Evolutionary conservation across 2,329 filamentous ascomycete species (phyloP).

Genomic region (Apiospora phragmitis): DNA sequence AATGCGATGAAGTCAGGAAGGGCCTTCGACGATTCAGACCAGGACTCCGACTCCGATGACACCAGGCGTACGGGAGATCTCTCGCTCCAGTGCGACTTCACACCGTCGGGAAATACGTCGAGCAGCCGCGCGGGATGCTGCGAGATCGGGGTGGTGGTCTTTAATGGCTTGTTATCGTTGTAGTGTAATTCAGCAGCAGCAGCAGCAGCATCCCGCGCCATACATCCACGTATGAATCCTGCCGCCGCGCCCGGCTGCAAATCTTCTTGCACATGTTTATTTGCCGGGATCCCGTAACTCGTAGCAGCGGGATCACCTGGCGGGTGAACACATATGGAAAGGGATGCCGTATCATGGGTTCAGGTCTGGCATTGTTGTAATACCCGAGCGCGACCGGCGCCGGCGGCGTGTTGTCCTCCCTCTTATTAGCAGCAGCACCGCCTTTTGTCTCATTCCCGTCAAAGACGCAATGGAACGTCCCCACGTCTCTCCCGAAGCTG

Average conservation of each 20-base stretch:
- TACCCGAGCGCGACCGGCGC: background rate
- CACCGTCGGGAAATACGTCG: background rate
- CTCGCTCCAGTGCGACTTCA: background rate
- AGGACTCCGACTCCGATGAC: background rate
- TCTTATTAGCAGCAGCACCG: background rate
- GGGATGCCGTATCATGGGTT: background rate
- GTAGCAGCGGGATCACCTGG: background rate
- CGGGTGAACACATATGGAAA: background rate
- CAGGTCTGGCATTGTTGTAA: background rate
- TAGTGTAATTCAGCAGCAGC: background rate
- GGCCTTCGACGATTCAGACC: background rate
- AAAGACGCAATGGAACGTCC: background rate
- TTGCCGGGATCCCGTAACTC: background rate
- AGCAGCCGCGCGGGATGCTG: background rate
- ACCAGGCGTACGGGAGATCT: background rate
- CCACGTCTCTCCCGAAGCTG: background rate
- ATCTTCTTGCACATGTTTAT: background rate
- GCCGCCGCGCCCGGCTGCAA: background rate
- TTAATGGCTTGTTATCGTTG: background rate
- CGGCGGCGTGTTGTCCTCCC: background rate
- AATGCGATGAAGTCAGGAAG: background rate
- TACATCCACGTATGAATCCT: background rate
- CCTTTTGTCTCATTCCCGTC: background rate
- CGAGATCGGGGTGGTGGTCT: background rate
- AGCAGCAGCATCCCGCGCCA: background rate